Conservation (phyloP, 2,329 filamentous ascomycete species). For the Immersiporthe knoxdaviesiana region DNA sequence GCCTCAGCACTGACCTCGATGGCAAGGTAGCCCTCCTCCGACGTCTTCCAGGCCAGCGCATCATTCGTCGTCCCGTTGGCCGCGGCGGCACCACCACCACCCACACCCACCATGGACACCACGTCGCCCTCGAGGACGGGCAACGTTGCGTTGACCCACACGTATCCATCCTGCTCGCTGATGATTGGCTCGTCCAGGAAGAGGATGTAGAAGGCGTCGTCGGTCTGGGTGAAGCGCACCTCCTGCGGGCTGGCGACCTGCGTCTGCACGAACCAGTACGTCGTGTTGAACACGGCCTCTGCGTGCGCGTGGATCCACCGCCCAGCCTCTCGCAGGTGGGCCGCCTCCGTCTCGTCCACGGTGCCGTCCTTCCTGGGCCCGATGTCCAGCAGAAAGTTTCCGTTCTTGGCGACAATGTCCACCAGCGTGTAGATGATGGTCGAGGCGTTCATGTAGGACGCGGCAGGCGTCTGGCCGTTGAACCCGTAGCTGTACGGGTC, state of each 20-base stretch:
- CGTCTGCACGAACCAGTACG: conserved; percentile 52
- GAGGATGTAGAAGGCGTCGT: conserved; percentile 52
- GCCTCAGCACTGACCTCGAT: conserved; percentile 39
- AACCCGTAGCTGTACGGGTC: conserved; percentile 64
- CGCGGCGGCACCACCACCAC: too few relatives aligned
- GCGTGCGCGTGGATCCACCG: conserved; percentile 56
- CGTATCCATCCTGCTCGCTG: conserved; percentile 34
- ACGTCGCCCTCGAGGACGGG: conserved; percentile 47
- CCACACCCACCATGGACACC: conserved; percentile 47
- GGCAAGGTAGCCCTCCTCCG: conserved; percentile 33
- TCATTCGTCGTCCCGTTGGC: conserved; percentile 6
- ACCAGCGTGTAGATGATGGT: conserved; percentile 52
- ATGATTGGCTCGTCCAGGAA: conserved; percentile 41
- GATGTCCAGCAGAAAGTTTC: conserved; percentile 60
- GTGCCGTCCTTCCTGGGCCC: conserved; percentile 59
- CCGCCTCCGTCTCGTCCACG: conserved; percentile 52
- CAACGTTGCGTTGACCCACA: conserved; percentile 45
- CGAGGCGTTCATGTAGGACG: conserved; percentile 55
- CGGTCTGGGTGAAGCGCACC: conserved; percentile 50
- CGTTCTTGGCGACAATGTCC: conserved; percentile 59
- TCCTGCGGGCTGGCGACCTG: conserved; percentile 40
- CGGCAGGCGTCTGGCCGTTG: conserved; percentile 55
- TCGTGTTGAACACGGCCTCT: conserved; percentile 62
- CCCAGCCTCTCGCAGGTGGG: conserved; percentile 54
- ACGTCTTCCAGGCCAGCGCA: conserved; percentile 18